Evolutionary conservation across 805 yeast genomes (phyloP).

Genomic region (Ogataea zsoltii): DNA sequence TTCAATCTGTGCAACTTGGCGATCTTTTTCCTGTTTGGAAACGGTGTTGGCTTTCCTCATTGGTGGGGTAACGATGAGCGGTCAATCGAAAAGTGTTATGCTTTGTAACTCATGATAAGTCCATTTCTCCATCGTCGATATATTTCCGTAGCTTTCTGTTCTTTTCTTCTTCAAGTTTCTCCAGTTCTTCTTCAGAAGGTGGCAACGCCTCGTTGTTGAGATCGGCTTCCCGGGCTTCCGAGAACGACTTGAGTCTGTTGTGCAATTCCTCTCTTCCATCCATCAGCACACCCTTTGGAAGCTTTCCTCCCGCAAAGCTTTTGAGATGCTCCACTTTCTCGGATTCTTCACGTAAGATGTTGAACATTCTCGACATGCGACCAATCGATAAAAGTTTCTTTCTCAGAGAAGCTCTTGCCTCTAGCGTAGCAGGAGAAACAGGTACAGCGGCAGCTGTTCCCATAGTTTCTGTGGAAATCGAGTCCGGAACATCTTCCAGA

Average conservation of each 20-base stretch:
- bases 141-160: slow-evolving; percentile 41
- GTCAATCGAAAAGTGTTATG: slow-evolving; percentile 50
- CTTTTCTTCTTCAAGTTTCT: slow-evolving; percentile 45
- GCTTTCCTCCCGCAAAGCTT: slow-evolving; percentile 65
- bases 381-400: slow-evolving; percentile 91
- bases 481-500: slow-evolving; percentile 27
- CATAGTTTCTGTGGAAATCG: slow-evolving; percentile 1
- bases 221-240: slow-evolving; percentile 82
- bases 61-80: slow-evolving; percentile 53
- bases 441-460: slow-evolving; percentile 31
- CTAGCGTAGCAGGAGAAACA: slow-evolving; percentile 20
- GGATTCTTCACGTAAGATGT: slow-evolving; percentile 81
- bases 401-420: slow-evolving; percentile 50
- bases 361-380: slow-evolving; percentile 88
- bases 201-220: slow-evolving; percentile 85
- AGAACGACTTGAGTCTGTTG: slow-evolving; percentile 67
- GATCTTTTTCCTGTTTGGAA: slow-evolving; percentile 37
- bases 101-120: slow-evolving; percentile 21
- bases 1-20: slow-evolving; percentile 43
- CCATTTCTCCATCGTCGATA: slow-evolving; percentile 31
- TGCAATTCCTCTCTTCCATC: slow-evolving; percentile 82
- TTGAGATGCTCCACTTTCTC: slow-evolving; percentile 83
- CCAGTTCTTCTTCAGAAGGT: slow-evolving; percentile 65
- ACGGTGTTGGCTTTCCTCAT: slow-evolving; percentile 32
- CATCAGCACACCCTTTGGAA: slow-evolving; percentile 84